A percentile compares a stretch with the other conserved stretches of the same genome.
These are phyloP conservation scores for Debaryomyces hansenii DNA, from an alignment of 805 yeast genomes.

Conservation along the genomic window DNA sequence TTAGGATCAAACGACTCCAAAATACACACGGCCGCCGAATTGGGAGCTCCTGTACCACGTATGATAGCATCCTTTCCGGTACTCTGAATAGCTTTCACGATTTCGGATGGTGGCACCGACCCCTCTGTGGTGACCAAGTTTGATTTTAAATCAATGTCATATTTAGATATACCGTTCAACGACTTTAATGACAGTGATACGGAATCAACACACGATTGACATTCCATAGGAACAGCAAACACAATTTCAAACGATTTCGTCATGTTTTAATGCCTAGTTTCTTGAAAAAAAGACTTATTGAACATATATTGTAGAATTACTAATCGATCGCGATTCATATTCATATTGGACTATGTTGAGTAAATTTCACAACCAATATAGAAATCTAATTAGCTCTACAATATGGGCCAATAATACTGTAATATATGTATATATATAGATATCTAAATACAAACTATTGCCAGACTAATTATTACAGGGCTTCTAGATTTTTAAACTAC, in stretches of 20 bases:
- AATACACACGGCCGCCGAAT: constrained; percentile 89
- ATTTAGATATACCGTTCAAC: constrained; percentile 50
- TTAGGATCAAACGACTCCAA: constrained; percentile 65
- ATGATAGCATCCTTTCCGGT: constrained; percentile 89
- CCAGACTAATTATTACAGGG: no score
- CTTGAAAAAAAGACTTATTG: no score
- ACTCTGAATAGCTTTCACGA: constrained; percentile 64
- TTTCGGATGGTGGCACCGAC: constrained; percentile 68
- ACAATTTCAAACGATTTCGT: constrained; percentile 66
- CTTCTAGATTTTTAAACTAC: constrained; percentile 39
- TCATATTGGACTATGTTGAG: no score
- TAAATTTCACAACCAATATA: no score
- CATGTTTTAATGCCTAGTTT: constrained; percentile 3
- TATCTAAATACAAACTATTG: no score
- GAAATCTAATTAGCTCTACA: no score
- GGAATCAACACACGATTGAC: constrained; percentile 67
- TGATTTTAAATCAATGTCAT: constrained; percentile 55
- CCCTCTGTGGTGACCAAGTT: constrained; percentile 72
- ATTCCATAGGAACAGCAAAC: constrained; percentile 84
- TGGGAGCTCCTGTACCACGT: constrained; percentile 84
- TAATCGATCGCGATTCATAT: no score
- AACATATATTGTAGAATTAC: no score
- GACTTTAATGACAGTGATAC: constrained; percentile 53
- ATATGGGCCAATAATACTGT: no score
- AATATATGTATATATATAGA: no score